phyloP scores from a whole-genome alignment of 208 protist species.

The Jaenimonas drosophilae region DNA sequence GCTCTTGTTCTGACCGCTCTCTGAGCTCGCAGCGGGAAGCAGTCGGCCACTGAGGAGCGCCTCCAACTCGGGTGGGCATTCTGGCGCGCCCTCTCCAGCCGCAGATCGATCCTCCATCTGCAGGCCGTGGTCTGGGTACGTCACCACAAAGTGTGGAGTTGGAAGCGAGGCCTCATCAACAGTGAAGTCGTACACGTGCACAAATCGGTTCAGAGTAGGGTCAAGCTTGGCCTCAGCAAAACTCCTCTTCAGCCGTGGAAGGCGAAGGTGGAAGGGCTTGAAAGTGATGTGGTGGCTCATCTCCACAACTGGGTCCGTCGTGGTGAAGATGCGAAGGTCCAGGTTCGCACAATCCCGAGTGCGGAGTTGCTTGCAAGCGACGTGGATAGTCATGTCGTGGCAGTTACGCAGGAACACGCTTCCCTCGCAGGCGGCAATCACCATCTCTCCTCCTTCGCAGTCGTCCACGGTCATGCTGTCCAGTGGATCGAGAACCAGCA shows the following conservation, averaged over 20 bases:
- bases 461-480: slow-evolving; percentile 89
- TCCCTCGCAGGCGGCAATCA: slow-evolving; percentile 86
- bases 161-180: slow-evolving; percentile 42
- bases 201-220: slow-evolving; percentile 68
- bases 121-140: slow-evolving; percentile 60
- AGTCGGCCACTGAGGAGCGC: slow-evolving; percentile 54
- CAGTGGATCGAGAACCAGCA: slow-evolving; percentile 78
- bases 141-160: slow-evolving; percentile 65
- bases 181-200: slow-evolving; percentile 91
- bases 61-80: slow-evolving; percentile 71
- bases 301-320: slow-evolving; percentile 88
- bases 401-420: slow-evolving; percentile 91
- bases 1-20: slow-evolving; percentile 79
- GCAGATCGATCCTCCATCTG: slow-evolving; percentile 54
- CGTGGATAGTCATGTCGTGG: slow-evolving; percentile 83
- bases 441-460: slow-evolving; percentile 86
- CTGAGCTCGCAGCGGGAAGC: slow-evolving; percentile 70
- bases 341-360: slow-evolving; percentile 81
- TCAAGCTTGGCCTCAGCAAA: slow-evolving; percentile 60
- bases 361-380: slow-evolving; percentile 91
- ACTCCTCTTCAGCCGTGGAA: slow-evolving; percentile 40
- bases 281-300: slow-evolving; percentile 83
- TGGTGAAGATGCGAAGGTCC: slow-evolving; percentile 76
- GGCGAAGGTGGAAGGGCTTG: slow-evolving; percentile 68
- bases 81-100: slow-evolving; percentile 48